These are phyloP conservation scores for Sclerotiophoma versabilis DNA, from an alignment of 2,329 filamentous ascomycete species.

Conservation along the genomic window DNA sequence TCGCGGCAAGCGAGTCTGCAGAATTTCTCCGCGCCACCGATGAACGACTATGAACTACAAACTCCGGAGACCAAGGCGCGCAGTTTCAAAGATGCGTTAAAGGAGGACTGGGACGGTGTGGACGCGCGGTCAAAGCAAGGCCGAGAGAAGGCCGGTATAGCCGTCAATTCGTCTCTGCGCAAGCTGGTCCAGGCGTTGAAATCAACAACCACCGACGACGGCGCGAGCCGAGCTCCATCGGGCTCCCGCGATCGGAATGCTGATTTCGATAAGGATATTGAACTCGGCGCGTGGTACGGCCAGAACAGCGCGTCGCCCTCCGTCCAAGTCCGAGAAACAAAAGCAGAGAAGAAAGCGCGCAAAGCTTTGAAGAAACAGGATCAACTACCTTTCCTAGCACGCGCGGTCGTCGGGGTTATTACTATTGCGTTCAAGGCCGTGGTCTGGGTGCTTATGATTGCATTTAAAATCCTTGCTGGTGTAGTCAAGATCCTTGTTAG, in stretches of 20 bases:
- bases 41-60: slow-evolving; percentile 29
- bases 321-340: slow-evolving; percentile 7
- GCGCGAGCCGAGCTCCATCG: slow-evolving; percentile 5
- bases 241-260: slow-evolving; percentile 2
- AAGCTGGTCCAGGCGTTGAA: slow-evolving; percentile 34
- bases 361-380: slow-evolving; percentile 43
- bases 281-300: slow-evolving; percentile 48
- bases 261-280: slow-evolving; percentile 48
- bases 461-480: slow-evolving; percentile 51
- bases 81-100: slow-evolving; percentile 41
- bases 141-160: slow-evolving; percentile 33
- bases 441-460: slow-evolving; percentile 52
- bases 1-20: slow-evolving; percentile 25
- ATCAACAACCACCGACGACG: slow-evolving; percentile 20
- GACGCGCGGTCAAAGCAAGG: slow-evolving; percentile 18
- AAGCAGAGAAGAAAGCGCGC: slow-evolving; percentile 36
- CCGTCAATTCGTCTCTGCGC: slow-evolving; percentile 25
- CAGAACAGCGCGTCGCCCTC: slow-evolving; percentile 22
- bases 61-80: slow-evolving; percentile 38
- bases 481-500: slow-evolving; percentile 49
- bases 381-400: slow-evolving; percentile 49
- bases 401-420: slow-evolving; percentile 50
- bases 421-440: slow-evolving; percentile 53
- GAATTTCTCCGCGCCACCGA: slow-evolving; percentile 43
- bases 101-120: slow-evolving; percentile 42